Conservation (phyloP, 2,329 filamentous ascomycete genomes). For the Aspergillus brasiliensis region DNA sequence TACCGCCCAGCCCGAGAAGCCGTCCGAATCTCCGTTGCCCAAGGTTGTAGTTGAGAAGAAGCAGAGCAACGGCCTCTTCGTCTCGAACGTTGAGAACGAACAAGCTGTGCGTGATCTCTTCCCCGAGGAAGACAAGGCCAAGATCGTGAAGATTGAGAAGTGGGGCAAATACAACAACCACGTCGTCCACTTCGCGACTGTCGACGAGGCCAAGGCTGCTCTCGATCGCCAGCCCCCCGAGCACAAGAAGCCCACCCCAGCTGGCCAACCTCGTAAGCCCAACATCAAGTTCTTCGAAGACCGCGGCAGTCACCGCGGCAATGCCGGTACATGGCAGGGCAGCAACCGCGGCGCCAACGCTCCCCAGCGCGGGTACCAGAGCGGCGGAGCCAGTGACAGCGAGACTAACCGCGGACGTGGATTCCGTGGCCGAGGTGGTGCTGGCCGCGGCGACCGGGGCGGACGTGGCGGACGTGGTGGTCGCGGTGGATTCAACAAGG, state of each 20-base stretch:
- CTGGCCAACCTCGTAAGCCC: constrained; percentile 75
- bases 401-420: constrained; percentile 61
- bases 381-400: constrained; percentile 76
- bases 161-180: constrained; percentile 72
- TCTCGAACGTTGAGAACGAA: constrained; percentile 81
- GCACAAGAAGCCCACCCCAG: constrained; percentile 67
- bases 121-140: constrained; percentile 76
- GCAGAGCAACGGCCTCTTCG: constrained; percentile 81
- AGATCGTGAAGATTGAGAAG: constrained; percentile 73
- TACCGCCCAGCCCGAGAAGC: constrained; percentile 48
- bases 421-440: constrained; percentile 55
- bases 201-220: constrained; percentile 78
- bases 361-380: constrained; percentile 76
- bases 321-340: constrained; percentile 58
- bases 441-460: constrained; percentile 49
- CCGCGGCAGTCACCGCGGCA: constrained; percentile 57
- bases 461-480: constrained; percentile 61
- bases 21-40: constrained; percentile 53
- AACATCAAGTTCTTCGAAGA: constrained; percentile 82
- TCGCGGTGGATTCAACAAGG: constrained; percentile 62
- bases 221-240: constrained; percentile 74
- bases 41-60: constrained; percentile 64
- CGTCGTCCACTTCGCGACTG: constrained; percentile 79
- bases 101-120: constrained; percentile 83
- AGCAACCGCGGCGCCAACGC: constrained; percentile 65